Percentiles rank a stretch among this genome's conserved stretches.
phyloP scores from a whole-genome alignment of 208 protist genomes.

The Leishmania tropica region DNA sequence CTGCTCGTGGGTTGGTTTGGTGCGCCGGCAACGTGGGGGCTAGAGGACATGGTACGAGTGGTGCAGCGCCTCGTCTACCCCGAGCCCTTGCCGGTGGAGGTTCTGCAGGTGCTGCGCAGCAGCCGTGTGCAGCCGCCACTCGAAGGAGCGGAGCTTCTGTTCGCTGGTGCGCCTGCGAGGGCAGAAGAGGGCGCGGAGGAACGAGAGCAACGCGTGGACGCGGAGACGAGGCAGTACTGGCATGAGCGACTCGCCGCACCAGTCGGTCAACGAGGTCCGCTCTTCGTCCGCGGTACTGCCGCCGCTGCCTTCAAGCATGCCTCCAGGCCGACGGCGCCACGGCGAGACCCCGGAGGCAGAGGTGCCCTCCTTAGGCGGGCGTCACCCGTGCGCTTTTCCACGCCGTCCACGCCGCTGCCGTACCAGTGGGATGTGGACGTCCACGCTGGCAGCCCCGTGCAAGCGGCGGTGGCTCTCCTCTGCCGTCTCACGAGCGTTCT shows the following conservation, averaged over 20 bases:
- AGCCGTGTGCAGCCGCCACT: slow-evolving; percentile 17
- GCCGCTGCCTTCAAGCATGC: neutral
- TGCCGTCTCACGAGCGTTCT: slow-evolving; percentile 24
- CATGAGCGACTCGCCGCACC: slow-evolving; percentile 14
- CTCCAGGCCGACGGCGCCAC: neutral
- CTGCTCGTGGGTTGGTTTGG: slow-evolving; percentile 14
- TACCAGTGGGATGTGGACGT: neutral
- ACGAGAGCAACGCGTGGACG: neutral
- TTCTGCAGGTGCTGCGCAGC: slow-evolving; percentile 13
- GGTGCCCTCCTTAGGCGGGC: neutral
- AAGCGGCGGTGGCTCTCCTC: slow-evolving; percentile 14
- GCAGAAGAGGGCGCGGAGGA: neutral
- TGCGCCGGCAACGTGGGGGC: neutral
- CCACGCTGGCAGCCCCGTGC: neutral
- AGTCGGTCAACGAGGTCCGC: neutral
- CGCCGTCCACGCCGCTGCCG: neutral
- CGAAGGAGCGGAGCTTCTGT: slow-evolving; percentile 16
- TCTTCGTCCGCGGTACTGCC: neutral
- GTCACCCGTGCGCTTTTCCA: neutral
- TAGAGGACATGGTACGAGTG: slow-evolving; percentile 8
- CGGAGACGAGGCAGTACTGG: slow-evolving; percentile 13
- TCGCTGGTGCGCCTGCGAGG: neutral
- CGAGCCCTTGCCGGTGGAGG: slow-evolving; percentile 6
- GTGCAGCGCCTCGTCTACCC: slow-evolving; percentile 21
- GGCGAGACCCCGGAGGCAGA: neutral